Base-by-base conservation (phyloP, 306 rosid genomes). In the Vigna radiata region DNA sequence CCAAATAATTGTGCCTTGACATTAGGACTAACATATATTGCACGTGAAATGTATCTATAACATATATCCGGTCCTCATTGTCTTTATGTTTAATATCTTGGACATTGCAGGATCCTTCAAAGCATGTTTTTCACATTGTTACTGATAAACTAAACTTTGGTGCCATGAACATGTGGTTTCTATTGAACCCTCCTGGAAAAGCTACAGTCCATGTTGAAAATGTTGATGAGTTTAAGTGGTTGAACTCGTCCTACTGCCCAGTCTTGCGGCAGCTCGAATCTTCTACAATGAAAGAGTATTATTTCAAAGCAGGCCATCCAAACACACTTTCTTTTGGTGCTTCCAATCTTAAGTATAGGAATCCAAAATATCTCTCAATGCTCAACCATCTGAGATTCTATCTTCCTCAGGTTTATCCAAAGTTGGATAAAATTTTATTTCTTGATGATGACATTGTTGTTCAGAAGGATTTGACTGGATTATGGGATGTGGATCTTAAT, bases 111-210 rank as follows among this genome's bases (percentile, higher is more conserved):
- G 99, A 96, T 86, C 88, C 96, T 59, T 92, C 96, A 21, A 92
- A 89, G 79, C 97, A 96, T 78, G 99, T 92, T 81, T 91, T 96
- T 76, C 99, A 96, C 81, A 85, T 92, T 50, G 99, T 96, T 76
- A 89, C 98, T 16, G 97, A 92, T 84, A 91, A 91, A 83, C 96
- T 96, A 68, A 92, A 96, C 77, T 88, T 89, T 87, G 99, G 97
- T 81, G 99, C 99, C 79, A 89, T 96, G 97, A 96, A 81, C 74
- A 91, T 96, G 98, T 96, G 99, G 99, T 96, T 96, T 89, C 93
- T 92, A 71, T 85, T 87, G 85, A 96, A 96, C 75, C 93, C 99
- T 82, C 98, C 99, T 58, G 91, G 96, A 73, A 91, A 92, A 84
- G 99, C 96, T 55, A 88, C 97, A 31, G 87, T 96, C 49, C 91